These are phyloP conservation scores for Solidago caesia DNA, from an alignment of 129 eudicot genomes.

Conservation along the genomic window DNA sequence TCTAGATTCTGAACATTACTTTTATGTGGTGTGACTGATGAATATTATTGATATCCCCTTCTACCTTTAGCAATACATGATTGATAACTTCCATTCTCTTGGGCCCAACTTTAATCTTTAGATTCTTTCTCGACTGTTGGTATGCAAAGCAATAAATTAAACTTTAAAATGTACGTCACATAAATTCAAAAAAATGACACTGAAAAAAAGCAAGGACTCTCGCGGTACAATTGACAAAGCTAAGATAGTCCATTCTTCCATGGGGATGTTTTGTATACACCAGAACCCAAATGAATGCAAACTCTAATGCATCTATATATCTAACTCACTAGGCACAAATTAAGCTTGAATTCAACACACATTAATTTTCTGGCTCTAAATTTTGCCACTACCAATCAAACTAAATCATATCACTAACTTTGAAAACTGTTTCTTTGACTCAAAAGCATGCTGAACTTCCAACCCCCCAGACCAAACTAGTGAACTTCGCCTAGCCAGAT, in stretches of 20 bases:
- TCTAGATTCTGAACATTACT: conserved; percentile 40
- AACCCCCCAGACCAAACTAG: too few relatives aligned
- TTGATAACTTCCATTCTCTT: conserved; percentile 42
- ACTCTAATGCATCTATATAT: too few relatives aligned
- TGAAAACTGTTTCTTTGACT: too few relatives aligned
- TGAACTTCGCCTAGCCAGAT: too few relatives aligned
- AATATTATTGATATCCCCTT: conserved; percentile 33
- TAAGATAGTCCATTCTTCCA: not conserved
- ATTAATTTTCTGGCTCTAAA: too few relatives aligned
- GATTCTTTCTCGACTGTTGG: conserved; percentile 60
- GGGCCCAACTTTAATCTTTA: conserved; percentile 51
- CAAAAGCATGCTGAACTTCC: too few relatives aligned
- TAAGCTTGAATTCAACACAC: too few relatives aligned
- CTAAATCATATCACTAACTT: too few relatives aligned
- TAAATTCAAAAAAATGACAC: not conserved
- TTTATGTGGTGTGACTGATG: conserved; percentile 35
- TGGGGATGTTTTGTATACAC: not conserved
- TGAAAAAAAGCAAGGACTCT: not conserved
- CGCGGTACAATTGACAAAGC: not conserved
- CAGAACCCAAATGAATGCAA: not conserved
- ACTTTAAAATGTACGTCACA: conserved; percentile 28
- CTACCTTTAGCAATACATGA: conserved; percentile 42
- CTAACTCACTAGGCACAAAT: too few relatives aligned
- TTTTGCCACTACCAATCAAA: too few relatives aligned
- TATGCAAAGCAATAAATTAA: conserved; percentile 53